phyloP scores from a whole-genome alignment of 306 rosid genomes.

The Prunus mongolica region DNA sequence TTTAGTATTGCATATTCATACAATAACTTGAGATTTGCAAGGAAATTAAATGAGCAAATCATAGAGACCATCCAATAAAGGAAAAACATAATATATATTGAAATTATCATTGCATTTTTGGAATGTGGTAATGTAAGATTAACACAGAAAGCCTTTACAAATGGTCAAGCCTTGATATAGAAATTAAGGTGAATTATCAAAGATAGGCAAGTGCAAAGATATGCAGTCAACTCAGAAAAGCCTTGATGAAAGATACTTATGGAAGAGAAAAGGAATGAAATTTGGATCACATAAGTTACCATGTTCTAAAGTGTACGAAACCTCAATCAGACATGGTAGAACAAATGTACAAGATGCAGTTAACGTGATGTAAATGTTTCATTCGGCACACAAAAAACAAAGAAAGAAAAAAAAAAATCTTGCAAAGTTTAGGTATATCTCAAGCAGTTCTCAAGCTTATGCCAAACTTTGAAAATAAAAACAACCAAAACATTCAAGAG shows the following conservation, averaged over 20 bases:
- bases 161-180: neutral
- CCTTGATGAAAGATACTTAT: neutral
- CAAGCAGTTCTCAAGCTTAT: neutral
- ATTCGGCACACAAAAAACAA: neutral
- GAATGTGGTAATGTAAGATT: neutral
- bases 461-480: neutral
- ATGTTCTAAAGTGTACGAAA: neutral
- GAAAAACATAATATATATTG: neutral
- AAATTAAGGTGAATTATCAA: neutral
- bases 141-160: neutral
- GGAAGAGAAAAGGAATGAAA: neutral
- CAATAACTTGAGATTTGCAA: neutral
- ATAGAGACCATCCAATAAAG: neutral
- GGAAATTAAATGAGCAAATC: neutral
- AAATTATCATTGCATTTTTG: neutral
- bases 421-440: neutral
- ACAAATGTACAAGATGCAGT: neutral
- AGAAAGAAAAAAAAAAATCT: neutral
- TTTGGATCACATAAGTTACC: neutral
- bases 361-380: neutral
- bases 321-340: neutral
- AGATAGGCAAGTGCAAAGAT: neutral
- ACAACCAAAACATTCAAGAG: neutral
- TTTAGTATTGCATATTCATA: neutral
- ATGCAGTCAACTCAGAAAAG: neutral